Evolutionary conservation across 495 filamentous ascomycete species (phyloP).

Genomic region (Venustampulla echinocandica): DNA sequence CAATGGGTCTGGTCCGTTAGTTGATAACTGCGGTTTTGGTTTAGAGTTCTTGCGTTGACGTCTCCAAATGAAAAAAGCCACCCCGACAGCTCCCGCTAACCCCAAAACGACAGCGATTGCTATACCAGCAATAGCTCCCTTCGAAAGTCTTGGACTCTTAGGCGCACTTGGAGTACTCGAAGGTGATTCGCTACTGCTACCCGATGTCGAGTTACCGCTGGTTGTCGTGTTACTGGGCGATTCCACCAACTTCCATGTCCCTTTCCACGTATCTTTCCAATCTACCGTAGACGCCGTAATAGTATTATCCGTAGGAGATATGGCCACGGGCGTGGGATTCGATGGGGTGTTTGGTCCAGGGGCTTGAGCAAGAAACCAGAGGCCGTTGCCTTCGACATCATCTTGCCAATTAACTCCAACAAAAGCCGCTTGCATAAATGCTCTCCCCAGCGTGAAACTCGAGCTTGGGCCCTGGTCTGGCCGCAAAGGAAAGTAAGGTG

Average conservation of each 20-base stretch:
- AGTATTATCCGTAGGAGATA: slow-evolving; percentile 14
- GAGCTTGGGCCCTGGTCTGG: slow-evolving; percentile 18
- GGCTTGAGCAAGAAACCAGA: slow-evolving; percentile 43
- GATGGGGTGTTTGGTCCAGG: slow-evolving; percentile 34
- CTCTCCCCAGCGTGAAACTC: slow-evolving; percentile 37
- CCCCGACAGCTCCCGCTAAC: no score
- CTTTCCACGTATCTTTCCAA: slow-evolving; percentile 32
- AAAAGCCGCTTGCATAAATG: slow-evolving; percentile 51
- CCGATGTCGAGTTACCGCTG: neutral
- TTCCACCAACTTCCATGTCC: slow-evolving; percentile 25
- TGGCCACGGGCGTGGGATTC: slow-evolving; percentile 13
- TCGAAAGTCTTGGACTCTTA: neutral
- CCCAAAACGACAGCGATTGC: neutral
- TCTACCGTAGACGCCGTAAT: slow-evolving; percentile 23
- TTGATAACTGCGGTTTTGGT: no score
- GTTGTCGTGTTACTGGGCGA: neutral
- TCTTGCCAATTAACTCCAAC: slow-evolving; percentile 40
- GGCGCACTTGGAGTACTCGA: neutral
- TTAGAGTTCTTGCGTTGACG: no score
- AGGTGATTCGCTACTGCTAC: no score
- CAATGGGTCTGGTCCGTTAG: no score
- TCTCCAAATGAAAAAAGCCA: no score
- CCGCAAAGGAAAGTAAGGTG: slow-evolving; percentile 46
- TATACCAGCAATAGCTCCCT: neutral
- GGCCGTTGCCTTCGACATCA: slow-evolving; percentile 20